Percentiles rank a stretch among this genome's conserved stretches.
Evolutionary conservation across 129 eudicot species (phyloP).

Genomic region (Flaveria trinervia): DNA sequence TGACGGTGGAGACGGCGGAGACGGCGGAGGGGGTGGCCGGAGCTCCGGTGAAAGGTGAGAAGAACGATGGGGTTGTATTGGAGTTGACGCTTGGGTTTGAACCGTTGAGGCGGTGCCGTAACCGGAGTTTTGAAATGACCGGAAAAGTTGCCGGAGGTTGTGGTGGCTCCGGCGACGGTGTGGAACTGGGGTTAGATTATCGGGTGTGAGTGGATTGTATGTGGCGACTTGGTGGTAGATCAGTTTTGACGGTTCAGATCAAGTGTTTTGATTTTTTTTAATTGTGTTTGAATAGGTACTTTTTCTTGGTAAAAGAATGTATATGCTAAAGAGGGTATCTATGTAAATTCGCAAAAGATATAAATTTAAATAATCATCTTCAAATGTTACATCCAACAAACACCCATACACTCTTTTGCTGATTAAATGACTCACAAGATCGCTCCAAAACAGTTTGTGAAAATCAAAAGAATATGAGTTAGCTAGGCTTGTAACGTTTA

Average conservation of each 20-base stretch:
- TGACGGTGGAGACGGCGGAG: not conserved
- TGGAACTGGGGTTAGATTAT: conserved; percentile 49
- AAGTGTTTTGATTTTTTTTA: not conserved
- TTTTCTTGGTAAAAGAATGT: not conserved
- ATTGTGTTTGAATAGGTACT: not conserved
- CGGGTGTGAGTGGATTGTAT: conserved; percentile 25
- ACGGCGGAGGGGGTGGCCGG: conserved; percentile 30
- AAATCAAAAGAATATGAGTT: too few species aligned
- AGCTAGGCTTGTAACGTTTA: too few species aligned
- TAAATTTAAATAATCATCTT: not conserved
- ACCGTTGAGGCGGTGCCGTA: conserved; percentile 23
- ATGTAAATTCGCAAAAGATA: conserved; percentile 13
- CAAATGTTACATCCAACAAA: too few species aligned
- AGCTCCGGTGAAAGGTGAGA: conserved; percentile 24
- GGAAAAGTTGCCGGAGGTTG: not conserved
- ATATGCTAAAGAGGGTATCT: not conserved
- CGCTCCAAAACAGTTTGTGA: too few species aligned
- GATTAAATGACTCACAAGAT: too few species aligned
- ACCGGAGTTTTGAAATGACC: conserved; percentile 23
- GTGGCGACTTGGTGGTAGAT: conserved; percentile 9
- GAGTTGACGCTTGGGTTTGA: conserved; percentile 62
- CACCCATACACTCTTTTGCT: too few species aligned
- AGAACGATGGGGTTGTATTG: conserved; percentile 27
- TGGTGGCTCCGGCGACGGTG: conserved; percentile 26
- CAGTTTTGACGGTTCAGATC: conserved; percentile 49